Evolutionary conservation across 192 early-diverging fungal genomes (phyloP), one percentile per base, ranked within the genome.

Genomic region (Haplosporangium gracile): DNA sequence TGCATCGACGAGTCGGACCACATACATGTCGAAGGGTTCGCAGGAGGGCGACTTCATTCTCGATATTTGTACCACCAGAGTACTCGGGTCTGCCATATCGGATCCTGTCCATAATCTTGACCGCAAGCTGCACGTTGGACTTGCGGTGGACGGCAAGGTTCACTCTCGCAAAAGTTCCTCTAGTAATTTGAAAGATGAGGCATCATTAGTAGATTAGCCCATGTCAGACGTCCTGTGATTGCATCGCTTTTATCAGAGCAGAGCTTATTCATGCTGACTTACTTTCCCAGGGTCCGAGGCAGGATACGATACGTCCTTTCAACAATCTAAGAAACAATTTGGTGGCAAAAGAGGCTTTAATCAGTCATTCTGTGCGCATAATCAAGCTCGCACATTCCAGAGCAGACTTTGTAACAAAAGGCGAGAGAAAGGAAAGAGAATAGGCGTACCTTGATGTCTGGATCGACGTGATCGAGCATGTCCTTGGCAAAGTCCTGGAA

Each of bases 91-190:
- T 49, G 79, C 83, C 82, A 91, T 95, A 93, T 89, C 94, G 93
- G 38, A 91, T 78, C 73, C 94, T 94, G 70, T 96, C 95, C 85
- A 98, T 95, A 81, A 98, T 95, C 88, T 98, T 98, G 74, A 96
- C 95, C 0, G 97, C 97, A 78, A 93, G 92, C 75, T 92, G 91
- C 60, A 93, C 77, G 63, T 94, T 92, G 43, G 93, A 93, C 32
- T 83, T 89, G 70, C 94, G 92, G 29, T 94, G 90, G 40, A 93
- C 89, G 4, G 92, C 95, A 36, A 93, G 82, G 45, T 91, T 89
- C 76, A 97, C 96, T 81, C 96, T 93, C 22, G 95, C 95, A 90
- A 96, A 97, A 16, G 94, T 93, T 32, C 95, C 95, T 42, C 88
- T 90, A 49, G 89, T 89, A 72, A 90, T 72, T 18, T 88, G 77